Conservation (phyloP, 208 protist genomes). For the Trichomonas vaginalis region DNA sequence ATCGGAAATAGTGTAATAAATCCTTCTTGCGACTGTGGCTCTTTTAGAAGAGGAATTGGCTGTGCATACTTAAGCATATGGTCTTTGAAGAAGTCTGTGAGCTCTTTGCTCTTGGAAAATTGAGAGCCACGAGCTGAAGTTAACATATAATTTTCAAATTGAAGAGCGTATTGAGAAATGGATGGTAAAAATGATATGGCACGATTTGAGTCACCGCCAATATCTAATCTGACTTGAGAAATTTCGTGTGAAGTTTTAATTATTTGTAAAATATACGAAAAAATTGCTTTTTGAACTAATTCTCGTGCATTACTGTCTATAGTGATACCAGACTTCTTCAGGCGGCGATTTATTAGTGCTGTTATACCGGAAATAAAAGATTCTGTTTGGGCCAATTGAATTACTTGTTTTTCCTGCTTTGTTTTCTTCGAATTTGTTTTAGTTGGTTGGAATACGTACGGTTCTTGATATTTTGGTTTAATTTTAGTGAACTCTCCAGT, state of each 20-base stretch:
- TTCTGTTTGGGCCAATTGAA: background rate
- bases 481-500: background rate
- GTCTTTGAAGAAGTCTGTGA: background rate
- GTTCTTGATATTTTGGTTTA: background rate
- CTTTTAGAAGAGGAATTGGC: background rate
- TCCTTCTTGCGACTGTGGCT: background rate
- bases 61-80: background rate
- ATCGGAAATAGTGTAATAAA: background rate
- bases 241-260: background rate
- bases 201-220: background rate
- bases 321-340: background rate
- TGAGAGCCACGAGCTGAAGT: background rate
- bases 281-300: background rate
- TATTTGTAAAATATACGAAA: background rate
- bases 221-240: background rate
- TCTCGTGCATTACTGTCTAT: background rate
- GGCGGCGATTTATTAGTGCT: background rate
- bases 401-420: background rate
- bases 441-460: background rate
- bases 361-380: background rate
- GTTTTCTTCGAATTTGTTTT: background rate
- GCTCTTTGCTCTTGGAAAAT: background rate
- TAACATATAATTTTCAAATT: background rate
- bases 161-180: background rate
- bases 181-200: background rate